Base-by-base conservation (phyloP, 73 alveolate species). In the Paramecium pentaurelia region DNA sequence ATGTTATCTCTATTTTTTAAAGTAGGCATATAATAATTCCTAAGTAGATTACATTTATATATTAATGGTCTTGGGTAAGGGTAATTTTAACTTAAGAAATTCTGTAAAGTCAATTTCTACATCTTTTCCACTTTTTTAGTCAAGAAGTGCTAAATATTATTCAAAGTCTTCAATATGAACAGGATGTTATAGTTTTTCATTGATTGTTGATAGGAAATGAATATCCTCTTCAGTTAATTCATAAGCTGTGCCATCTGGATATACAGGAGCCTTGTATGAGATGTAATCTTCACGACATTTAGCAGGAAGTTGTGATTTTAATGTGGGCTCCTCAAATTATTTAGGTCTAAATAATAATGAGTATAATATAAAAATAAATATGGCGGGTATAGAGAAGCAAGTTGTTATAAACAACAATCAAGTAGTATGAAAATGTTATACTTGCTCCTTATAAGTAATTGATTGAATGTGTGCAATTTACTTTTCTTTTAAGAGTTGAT, bases 361-460 rank as follows among this genome's bases (percentile, higher is more conserved):
- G 60, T 38, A 75, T 75, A 75, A 30, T 30, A 38, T 38, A 38
- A 22, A 64, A 38, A 75, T 75, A 75, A 75, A 36, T 36, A 75
- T 75, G 88, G 88, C 60, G 88, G 84, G 88, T 75, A 10, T 6
- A 9, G n/a, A 75, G 88, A 70, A 42, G 36, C 59, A 42, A 75
- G 60, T 32, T 11, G 70, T 54, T 54, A n/a, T 12, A 54, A n/a
- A 54, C 70, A 0, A 54, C 70, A 54, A 18, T 54, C 70, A 54
- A 54, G 70, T 54, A 16, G 22, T 25, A 18, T 54, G 70, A 54
- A 54, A 54, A 18, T 54, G 70, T 54, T 54, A 34, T 54, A 54
- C 70, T 54, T 54, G 70, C 30, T 54, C 36, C 70, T 54, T 54
- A 54, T 16, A 54, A 18, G 70, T 54, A 54, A 54, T 54, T 54